A percentile compares a stretch with the other conserved stretches of the same genome.
These are phyloP conservation scores for Mycosphaerella arachidis DNA, from an alignment of 2,329 filamentous ascomycete genomes.

Conservation along the genomic window DNA sequence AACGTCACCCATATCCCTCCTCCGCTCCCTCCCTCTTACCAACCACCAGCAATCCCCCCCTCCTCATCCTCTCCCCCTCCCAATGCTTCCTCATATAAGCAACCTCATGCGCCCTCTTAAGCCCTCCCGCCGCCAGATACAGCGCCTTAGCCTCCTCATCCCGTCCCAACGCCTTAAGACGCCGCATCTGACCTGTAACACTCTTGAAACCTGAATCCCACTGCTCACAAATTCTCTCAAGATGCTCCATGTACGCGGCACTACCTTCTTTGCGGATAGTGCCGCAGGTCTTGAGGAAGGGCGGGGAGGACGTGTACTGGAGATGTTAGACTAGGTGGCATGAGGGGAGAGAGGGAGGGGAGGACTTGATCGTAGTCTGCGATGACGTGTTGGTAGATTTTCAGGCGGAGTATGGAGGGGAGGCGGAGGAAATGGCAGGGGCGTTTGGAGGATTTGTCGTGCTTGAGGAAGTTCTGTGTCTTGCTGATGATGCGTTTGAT, in stretches of 20 bases:
- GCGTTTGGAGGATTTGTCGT: not conserved
- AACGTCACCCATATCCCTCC: too few relatives aligned
- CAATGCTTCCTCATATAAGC: not conserved
- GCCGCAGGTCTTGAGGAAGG: not conserved
- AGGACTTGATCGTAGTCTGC: constrained; percentile 7
- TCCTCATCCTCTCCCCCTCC: not conserved
- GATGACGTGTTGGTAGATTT: not conserved
- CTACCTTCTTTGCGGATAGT: not conserved
- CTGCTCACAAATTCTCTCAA: not conserved
- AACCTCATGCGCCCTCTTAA: not conserved
- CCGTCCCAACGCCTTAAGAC: not conserved
- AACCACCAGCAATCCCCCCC: not conserved
- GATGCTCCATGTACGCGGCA: not conserved
- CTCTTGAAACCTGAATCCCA: not conserved
- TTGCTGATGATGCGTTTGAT: not conserved
- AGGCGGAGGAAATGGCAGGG: not conserved
- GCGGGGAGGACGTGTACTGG: not conserved
- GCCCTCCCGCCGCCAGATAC: not conserved
- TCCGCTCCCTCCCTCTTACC: not conserved
- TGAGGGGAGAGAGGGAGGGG: constrained; percentile 50
- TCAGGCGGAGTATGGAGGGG: not conserved
- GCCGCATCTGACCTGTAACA: not conserved
- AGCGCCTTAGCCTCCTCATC: not conserved
- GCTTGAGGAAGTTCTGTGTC: not conserved
- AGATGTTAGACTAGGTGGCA: constrained; percentile 33